These are phyloP conservation scores for Macrotyloma uniflorum DNA, from an alignment of 306 rosid genomes.

Conservation along the genomic window DNA sequence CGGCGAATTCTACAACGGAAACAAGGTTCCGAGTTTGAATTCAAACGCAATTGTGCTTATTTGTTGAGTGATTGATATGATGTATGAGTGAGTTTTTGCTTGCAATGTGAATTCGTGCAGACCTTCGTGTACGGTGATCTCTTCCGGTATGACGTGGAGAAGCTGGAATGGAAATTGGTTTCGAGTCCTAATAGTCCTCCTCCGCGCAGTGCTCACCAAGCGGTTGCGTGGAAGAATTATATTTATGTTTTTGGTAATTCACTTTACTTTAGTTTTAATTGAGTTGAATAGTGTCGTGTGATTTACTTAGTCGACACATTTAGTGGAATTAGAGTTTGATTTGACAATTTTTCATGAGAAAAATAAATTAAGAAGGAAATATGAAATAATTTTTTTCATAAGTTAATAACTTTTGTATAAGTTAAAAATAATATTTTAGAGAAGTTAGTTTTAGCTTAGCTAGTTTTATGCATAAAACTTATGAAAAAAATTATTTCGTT, in stretches of 20 bases:
- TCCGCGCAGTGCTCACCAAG: constrained; percentile 97
- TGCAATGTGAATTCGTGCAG: constrained; percentile 51
- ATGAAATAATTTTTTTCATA: too few species aligned
- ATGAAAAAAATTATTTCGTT: background rate
- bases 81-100: background rate
- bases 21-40: constrained; percentile 59
- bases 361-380: background rate
- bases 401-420: too few species aligned
- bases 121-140: constrained; percentile 89
- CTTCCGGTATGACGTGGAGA: constrained; percentile 83
- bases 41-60: background rate
- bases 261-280: background rate
- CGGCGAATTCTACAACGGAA: constrained; percentile 97
- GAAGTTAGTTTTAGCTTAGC: too few species aligned
- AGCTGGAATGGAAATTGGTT: constrained; percentile 88
- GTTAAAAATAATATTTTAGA: too few species aligned
- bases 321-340: background rate
- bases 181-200: constrained; percentile 98
- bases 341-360: background rate
- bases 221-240: constrained; percentile 95
- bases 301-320: background rate
- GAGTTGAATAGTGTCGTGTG: background rate
- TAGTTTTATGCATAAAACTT: too few species aligned
- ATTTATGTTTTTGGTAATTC: constrained; percentile 80
- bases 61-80: constrained; percentile 10